Evolutionary conservation across 371 early-diverging fungal species (phyloP), one percentile per base, ranked within the genome.

Genomic region (Rhizopus delemar): DNA sequence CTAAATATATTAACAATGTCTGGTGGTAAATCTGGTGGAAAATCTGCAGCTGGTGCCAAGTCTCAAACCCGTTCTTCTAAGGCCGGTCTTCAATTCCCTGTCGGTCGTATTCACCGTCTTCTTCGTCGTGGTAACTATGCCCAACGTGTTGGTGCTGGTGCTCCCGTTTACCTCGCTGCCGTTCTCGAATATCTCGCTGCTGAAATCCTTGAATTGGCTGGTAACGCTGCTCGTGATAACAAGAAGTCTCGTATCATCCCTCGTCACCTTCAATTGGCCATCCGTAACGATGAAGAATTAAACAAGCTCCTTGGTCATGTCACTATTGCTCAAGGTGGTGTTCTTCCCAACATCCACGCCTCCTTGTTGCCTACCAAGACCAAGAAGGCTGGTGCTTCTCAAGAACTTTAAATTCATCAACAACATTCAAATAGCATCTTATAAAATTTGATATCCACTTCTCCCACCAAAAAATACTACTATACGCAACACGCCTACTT

Each of bases 31-130:
- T 75, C 75, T 75, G 75, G 75, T 59, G 75, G 75, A 60, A 75
- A 75, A 50, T 75, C 75, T 69, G 75, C 72, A 65, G 73, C 83
- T 66, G 82, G 81, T 61, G 57, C 82, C 69, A 75, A 80, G 69
- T 74, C 82, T 66, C 85, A 80, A 69, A 78, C 84, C 56, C 81
- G 90, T 69, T 93, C 94, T 35, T 67, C 86, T 68, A 89, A 90
- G 78, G 92, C 93, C 67, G 93, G 93, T 80, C 89, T 92, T 66
- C 92, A 93, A 75, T 95, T 95, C 89, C 97, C 97, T 63, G 95
- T 93, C 68, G 95, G 94, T 76, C 94, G 97, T 91, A 89, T 97
- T 73, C 95, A 95, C 80, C 92, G 96, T 87, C 88, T 90, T 56
- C 81, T 96, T 55, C 89, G 94, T 75, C 90, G 90, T 80, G 93